Evolutionary conservation across 1,284 basidiomycete species (phyloP).

Genomic region (Ceratobasidium papillatum): DNA sequence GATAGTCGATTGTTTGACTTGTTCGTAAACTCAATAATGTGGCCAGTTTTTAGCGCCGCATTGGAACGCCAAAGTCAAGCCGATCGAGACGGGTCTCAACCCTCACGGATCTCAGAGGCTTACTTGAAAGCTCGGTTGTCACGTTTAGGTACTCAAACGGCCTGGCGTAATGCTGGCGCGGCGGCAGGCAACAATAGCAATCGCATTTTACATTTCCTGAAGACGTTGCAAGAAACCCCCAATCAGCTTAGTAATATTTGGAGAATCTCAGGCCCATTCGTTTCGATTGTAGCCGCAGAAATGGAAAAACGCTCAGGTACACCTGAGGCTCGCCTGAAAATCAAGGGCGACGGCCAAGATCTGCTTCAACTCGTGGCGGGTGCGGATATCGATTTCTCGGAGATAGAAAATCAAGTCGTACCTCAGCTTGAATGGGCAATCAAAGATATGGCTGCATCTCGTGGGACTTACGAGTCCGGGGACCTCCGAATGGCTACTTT

Average conservation of each 20-base stretch:
- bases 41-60: not conserved
- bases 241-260: not conserved
- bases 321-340: not conserved
- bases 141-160: not conserved
- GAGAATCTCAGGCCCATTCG: not conserved
- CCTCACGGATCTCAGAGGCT: not conserved
- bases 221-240: not conserved
- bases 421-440: not conserved
- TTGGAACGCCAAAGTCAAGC: not conserved
- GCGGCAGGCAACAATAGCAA: too few species aligned
- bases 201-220: not conserved
- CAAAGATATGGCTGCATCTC: not conserved
- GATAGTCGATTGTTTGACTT: not conserved
- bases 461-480: not conserved
- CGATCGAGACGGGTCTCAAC: not conserved
- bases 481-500: conserved; percentile 1
- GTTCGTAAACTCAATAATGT: not conserved
- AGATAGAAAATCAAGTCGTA: not conserved
- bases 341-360: not conserved
- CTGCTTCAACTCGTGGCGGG: not conserved
- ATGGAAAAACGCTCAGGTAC: not conserved
- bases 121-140: not conserved
- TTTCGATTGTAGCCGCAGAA: not conserved
- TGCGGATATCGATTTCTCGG: not conserved
- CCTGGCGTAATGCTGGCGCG: not conserved